A percentile compares a stretch with the other conserved stretches of the same genome.
Evolutionary conservation across 179 eudicot species (phyloP).

Genomic region (Pouteria campechiana): DNA sequence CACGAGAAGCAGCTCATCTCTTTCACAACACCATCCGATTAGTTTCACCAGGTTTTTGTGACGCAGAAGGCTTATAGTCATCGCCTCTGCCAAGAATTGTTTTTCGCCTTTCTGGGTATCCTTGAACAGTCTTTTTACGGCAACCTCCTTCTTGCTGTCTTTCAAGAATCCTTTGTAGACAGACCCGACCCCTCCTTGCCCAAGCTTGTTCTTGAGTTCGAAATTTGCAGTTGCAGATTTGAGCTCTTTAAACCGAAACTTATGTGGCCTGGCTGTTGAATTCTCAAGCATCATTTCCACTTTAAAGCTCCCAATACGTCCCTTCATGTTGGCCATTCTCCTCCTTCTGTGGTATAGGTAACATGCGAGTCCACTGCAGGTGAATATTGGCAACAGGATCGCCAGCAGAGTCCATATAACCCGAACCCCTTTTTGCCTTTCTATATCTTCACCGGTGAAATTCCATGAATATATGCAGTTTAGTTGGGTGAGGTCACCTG

Average conservation of each 20-base stretch:
- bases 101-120: slow-evolving; percentile 48
- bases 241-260: slow-evolving; percentile 61
- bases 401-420: slow-evolving; percentile 45
- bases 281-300: slow-evolving; percentile 29
- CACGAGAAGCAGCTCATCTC: slow-evolving; percentile 71
- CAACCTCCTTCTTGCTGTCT: slow-evolving; percentile 34
- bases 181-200: slow-evolving; percentile 82
- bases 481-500: slow-evolving; percentile 85
- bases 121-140: slow-evolving; percentile 85
- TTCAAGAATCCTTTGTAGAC: slow-evolving; percentile 77
- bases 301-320: slow-evolving; percentile 35
- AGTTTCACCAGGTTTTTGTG: slow-evolving; percentile 84
- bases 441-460: slow-evolving; percentile 22
- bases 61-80: slow-evolving; percentile 66
- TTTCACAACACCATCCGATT: slow-evolving; percentile 90
- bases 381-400: slow-evolving; percentile 45
- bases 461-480: slow-evolving; percentile 58
- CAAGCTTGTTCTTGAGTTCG: slow-evolving; percentile 50
- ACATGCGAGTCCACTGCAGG: slow-evolving; percentile 25
- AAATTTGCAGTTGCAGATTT: slow-evolving; percentile 65
- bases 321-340: too few species aligned
- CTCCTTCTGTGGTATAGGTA: slow-evolving; percentile 36
- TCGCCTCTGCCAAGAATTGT: slow-evolving; percentile 68
- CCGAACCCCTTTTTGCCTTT: slow-evolving; percentile 24
- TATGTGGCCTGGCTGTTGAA: slow-evolving; percentile 41